phyloP scores from a whole-genome alignment of 2,329 filamentous ascomycete genomes.

The Colletotrichum tropicicola region DNA sequence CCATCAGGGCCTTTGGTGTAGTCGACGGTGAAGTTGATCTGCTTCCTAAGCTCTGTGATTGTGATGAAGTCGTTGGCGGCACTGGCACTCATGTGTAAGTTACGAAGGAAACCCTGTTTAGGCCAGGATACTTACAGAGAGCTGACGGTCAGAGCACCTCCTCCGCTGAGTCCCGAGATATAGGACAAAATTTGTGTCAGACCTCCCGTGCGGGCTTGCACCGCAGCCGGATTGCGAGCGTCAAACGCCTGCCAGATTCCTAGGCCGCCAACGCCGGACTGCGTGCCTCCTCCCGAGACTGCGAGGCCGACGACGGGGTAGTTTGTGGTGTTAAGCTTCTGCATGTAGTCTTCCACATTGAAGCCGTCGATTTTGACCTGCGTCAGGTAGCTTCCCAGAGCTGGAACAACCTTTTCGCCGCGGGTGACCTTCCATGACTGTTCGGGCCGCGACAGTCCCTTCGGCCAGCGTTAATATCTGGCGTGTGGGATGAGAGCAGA shows the following conservation, averaged over 20 bases:
- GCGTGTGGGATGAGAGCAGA: no score
- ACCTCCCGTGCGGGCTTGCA: conserved; percentile 34
- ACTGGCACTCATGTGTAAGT: conserved; percentile 15
- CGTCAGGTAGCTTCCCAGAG: conserved; percentile 33
- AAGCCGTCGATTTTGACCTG: conserved; percentile 34
- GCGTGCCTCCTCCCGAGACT: conserved; percentile 38
- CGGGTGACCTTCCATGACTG: conserved; percentile 33
- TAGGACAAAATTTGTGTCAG: conserved; percentile 37
- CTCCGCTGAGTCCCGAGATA: conserved; percentile 38
- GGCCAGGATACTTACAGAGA: conserved; percentile 28
- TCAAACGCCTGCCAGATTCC: conserved; percentile 40
- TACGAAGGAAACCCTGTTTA: not conserved
- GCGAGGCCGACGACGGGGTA: conserved; percentile 36
- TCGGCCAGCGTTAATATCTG: not conserved
- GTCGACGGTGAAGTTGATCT: conserved; percentile 34
- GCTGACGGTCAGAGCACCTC: conserved; percentile 37
- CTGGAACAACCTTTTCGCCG: conserved; percentile 32
- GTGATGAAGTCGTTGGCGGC: conserved; percentile 39
- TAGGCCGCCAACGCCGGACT: conserved; percentile 39
- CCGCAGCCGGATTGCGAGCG: conserved; percentile 32
- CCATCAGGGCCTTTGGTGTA: conserved; percentile 32
- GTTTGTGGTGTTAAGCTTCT: conserved; percentile 31
- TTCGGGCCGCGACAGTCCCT: conserved; percentile 37
- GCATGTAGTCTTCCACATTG: conserved; percentile 33
- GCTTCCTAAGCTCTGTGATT: conserved; percentile 24